phyloP scores from a whole-genome alignment of 805 yeast species.

The Saccharomycopsis amapae region DNA sequence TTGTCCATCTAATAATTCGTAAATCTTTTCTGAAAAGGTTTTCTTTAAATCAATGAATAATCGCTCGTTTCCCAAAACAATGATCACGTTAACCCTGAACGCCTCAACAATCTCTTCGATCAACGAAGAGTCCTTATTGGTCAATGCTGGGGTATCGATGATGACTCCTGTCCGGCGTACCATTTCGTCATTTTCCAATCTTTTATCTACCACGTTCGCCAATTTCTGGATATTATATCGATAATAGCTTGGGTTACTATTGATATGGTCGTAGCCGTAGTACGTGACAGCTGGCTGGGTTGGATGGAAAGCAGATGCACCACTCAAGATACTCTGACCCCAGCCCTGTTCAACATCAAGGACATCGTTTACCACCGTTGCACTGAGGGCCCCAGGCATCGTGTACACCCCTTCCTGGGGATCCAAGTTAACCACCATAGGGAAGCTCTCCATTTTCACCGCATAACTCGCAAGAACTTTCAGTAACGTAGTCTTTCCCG shows the following conservation, averaged over 20 bases:
- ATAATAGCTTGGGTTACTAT: constrained; percentile 39
- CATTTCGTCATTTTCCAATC: constrained; percentile 44
- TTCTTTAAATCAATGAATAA: constrained; percentile 54
- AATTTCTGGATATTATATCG: constrained; percentile 26
- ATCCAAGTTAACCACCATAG: constrained; percentile 72
- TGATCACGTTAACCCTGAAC: constrained; percentile 50
- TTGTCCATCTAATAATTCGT: constrained; percentile 25
- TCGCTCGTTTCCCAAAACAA: constrained; percentile 74
- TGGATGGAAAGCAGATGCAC: constrained; percentile 71
- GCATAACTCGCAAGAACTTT: constrained; percentile 73
- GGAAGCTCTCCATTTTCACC: constrained; percentile 52
- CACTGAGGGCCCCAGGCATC: constrained; percentile 78
- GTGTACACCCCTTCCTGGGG: constrained; percentile 65
- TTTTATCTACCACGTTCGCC: constrained; percentile 31
- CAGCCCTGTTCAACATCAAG: constrained; percentile 72
- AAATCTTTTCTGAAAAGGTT: constrained; percentile 32
- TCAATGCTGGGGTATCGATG: constrained; percentile 68
- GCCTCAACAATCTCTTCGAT: constrained; percentile 52
- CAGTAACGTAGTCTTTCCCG: constrained; percentile 75
- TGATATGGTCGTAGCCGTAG: constrained; percentile 60
- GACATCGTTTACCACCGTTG: constrained; percentile 74
- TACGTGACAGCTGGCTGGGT: constrained; percentile 83
- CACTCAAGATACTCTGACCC: constrained; percentile 73
- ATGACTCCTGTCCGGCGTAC: constrained; percentile 49
- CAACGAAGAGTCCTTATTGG: constrained; percentile 40